Conservation (phyloP, 2,329 filamentous ascomycete species). For the Leptographium flavum region DNA sequence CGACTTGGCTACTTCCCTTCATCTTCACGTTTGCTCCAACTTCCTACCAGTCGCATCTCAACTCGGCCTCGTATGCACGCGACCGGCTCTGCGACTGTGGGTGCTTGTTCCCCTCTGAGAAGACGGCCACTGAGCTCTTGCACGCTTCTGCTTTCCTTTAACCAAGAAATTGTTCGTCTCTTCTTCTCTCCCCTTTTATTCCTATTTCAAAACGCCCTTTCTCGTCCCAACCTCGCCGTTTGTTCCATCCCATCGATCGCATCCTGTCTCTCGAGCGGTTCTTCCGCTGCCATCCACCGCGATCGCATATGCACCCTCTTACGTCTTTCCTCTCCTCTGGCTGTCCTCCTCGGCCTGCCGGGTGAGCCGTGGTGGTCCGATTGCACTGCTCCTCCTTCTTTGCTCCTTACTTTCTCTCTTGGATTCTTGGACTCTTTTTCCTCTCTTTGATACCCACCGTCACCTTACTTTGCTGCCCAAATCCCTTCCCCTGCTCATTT, state of each 20-base stretch:
- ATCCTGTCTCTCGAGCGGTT: neutral
- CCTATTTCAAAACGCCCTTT: conserved; percentile 4
- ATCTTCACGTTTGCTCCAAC: no score
- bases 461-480: neutral
- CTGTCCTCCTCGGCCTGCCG: neutral
- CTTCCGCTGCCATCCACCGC: no score
- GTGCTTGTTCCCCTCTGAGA: neutral
- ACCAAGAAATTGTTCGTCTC: conserved; percentile 8
- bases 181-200: conserved; percentile 6
- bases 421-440: neutral
- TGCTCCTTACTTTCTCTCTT: conserved; percentile 10
- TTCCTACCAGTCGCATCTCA: neutral
- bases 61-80: neutral
- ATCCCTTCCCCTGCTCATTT: neutral
- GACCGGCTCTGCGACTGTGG: neutral
- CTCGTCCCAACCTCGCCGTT: neutral
- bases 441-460: neutral
- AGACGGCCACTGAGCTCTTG: neutral
- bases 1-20: neutral
- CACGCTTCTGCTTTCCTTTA: neutral
- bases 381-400: neutral
- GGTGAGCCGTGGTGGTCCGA: neutral
- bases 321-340: neutral
- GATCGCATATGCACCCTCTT: neutral
- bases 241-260: neutral